Base-by-base conservation (phyloP, 2,329 filamentous ascomycete genomes). In the Claviceps maximensis region DNA sequence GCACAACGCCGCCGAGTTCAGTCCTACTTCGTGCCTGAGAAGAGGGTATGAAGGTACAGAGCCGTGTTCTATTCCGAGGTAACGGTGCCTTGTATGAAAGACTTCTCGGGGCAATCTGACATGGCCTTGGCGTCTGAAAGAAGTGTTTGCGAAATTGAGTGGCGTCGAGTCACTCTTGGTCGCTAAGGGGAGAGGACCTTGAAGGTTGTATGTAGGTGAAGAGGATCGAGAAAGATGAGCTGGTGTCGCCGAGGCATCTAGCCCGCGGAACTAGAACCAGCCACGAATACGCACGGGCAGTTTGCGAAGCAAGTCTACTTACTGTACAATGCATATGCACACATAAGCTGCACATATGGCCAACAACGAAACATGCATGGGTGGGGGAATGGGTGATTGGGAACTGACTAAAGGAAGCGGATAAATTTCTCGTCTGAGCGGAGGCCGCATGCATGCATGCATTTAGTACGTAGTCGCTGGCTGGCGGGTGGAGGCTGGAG, bases 221-320 rank as follows among this genome's bases (percentile, higher is more conserved):
- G 25, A 29, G n/a, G 15, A 44, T 38, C 27, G 42, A 49, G 38
- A 27, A 42, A 38, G 36, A 38, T 17, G 33, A 13, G 29, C 29
- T 25, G 42, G 13, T 45, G 25, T 47, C 42, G 33, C 52, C 52
- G 48, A 53, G 52, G 52, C 46, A 53, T 45, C 42, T 27, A 45
- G 25, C 23, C 13, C 42, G 15, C 36, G 23, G 13, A 15, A 45
- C 21, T 8, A 45, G 8, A 25, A 45, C 13, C 21, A 25, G 36
- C 15, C 15, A 17, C 36, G 36, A 38, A 38, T 1, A n/a, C 17
- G 36, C 27, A 9, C 5, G 27, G 21, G 40, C 23, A n/a, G 44
- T 27, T 19, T 17, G 33, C 33, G 33, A 33, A 33, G 31, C 8
- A 29, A 33, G 31, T 45, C 21, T 17, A n/a, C n/a, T n/a, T n/a